These are phyloP conservation scores for Colletotrichum truncatum DNA, from an alignment of 2,329 filamentous ascomycete genomes.

Conservation along the genomic window DNA sequence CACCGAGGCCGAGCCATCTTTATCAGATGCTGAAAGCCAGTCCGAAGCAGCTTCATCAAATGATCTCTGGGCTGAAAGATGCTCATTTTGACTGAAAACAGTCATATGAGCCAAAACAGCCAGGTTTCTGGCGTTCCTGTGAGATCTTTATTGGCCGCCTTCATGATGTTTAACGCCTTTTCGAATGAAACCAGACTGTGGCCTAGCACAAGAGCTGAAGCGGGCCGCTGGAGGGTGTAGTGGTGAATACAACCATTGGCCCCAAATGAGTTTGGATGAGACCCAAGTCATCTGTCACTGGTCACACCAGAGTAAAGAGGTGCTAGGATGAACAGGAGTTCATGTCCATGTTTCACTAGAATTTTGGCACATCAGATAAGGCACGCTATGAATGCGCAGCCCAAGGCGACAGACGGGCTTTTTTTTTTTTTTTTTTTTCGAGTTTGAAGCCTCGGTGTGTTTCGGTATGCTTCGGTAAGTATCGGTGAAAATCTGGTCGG, in stretches of 20 bases:
- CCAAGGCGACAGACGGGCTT: too few relatives aligned
- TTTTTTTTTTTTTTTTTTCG: too few relatives aligned
- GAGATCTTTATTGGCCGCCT: background rate
- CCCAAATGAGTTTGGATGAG: conserved; percentile 1
- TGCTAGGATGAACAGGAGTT: background rate
- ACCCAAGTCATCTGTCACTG: conserved; percentile 15
- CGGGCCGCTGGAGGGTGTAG: conserved; percentile 23
- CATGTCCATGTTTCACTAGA: background rate
- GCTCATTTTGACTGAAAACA: background rate
- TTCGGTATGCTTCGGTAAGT: background rate
- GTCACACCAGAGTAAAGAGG: background rate
- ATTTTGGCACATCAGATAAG: background rate
- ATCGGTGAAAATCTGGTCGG: background rate
- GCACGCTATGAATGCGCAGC: background rate
- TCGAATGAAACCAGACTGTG: background rate
- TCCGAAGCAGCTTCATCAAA: too few relatives aligned
- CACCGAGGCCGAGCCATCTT: too few relatives aligned
- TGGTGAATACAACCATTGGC: conserved; percentile 7
- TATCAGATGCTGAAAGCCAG: too few relatives aligned
- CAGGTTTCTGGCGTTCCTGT: background rate
- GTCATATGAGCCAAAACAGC: background rate
- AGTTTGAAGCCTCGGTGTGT: background rate
- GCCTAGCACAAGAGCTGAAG: conserved; percentile 10
- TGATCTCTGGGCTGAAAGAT: too few relatives aligned
- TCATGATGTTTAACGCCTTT: background rate